Conservation (phyloP, 2,329 filamentous ascomycete genomes). For the Xylariaceae sp. region DNA sequence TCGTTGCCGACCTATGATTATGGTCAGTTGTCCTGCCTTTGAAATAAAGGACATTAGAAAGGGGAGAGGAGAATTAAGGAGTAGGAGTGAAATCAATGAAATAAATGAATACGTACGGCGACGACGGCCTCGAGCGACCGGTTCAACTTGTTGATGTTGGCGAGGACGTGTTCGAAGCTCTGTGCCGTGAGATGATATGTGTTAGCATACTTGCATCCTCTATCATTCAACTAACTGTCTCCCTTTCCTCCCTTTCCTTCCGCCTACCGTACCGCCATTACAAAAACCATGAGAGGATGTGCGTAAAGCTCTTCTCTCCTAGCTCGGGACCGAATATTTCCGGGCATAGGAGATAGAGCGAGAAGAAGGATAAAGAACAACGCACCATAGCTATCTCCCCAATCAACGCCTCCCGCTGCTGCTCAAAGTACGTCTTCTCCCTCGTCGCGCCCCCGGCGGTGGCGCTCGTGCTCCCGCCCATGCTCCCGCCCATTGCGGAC, state of each 20-base stretch:
- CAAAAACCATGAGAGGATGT: neutral
- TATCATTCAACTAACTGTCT: neutral
- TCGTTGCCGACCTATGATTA: slow-evolving; percentile 83
- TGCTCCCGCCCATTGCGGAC: slow-evolving; percentile 29
- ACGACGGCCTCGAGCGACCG: slow-evolving; percentile 90
- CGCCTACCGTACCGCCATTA: no score
- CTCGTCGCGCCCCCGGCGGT: slow-evolving; percentile 33
- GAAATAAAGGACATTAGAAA: neutral
- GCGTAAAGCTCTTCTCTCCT: no score
- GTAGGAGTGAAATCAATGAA: neutral
- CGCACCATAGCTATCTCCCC: slow-evolving; percentile 75
- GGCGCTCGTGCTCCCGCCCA: no score
- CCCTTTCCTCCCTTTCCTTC: neutral
- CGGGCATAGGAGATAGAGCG: no score
- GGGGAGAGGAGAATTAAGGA: neutral
- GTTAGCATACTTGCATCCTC: neutral
- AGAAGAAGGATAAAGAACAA: slow-evolving; percentile 2
- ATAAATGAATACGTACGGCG: slow-evolving; percentile 63
- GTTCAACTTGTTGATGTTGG: slow-evolving; percentile 96
- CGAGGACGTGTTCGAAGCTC: slow-evolving; percentile 87
- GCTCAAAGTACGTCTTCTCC: slow-evolving; percentile 74
- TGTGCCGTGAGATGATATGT: slow-evolving; percentile 37
- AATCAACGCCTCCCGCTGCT: slow-evolving; percentile 75
- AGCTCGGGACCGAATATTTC: no score
- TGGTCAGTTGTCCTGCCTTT: neutral